phyloP scores from a whole-genome alignment of 495 filamentous ascomycete genomes.

The Immersiella caudata region DNA sequence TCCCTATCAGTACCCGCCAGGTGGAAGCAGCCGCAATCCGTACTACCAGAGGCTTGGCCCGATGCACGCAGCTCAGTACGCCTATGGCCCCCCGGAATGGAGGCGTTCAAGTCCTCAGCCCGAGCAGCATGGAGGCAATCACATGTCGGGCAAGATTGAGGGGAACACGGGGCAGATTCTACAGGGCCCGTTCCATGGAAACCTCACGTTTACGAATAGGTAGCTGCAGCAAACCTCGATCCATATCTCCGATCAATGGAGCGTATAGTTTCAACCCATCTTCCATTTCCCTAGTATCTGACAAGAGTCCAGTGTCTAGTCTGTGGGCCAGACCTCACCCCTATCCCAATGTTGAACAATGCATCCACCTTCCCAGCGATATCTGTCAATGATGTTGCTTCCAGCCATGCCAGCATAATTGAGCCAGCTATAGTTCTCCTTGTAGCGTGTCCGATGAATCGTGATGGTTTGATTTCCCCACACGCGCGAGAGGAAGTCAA shows the following conservation, averaged over 20 bases:
- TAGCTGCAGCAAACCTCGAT: too few relatives aligned
- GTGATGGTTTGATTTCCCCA: slow-evolving; percentile 13
- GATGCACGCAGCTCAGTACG: not conserved
- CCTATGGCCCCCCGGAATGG: not conserved
- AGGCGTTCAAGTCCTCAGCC: not conserved
- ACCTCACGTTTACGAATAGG: too few relatives aligned
- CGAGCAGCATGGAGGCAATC: not conserved
- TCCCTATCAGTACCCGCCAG: too few relatives aligned
- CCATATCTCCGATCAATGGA: too few relatives aligned
- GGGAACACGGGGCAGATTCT: not conserved
- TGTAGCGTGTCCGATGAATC: slow-evolving; percentile 12
- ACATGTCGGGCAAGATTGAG: not conserved
- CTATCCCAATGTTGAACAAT: slow-evolving; percentile 18
- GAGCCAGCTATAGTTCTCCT: slow-evolving; percentile 13
- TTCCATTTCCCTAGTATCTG: too few relatives aligned
- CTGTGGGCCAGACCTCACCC: slow-evolving; percentile 8
- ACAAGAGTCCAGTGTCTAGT: not conserved
- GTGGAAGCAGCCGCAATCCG: too few relatives aligned
- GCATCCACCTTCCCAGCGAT: slow-evolving; percentile 21
- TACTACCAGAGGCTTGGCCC: not conserved
- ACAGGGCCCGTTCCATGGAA: not conserved
- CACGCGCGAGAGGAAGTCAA: slow-evolving; percentile 10
- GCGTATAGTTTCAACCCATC: too few relatives aligned
- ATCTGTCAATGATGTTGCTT: slow-evolving; percentile 19
- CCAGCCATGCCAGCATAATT: slow-evolving; percentile 17